Percentiles rank a stretch among this genome's conserved stretches.
Conservation (phyloP, 2,329 filamentous ascomycete species). For the Penicillium sp. region DNA sequence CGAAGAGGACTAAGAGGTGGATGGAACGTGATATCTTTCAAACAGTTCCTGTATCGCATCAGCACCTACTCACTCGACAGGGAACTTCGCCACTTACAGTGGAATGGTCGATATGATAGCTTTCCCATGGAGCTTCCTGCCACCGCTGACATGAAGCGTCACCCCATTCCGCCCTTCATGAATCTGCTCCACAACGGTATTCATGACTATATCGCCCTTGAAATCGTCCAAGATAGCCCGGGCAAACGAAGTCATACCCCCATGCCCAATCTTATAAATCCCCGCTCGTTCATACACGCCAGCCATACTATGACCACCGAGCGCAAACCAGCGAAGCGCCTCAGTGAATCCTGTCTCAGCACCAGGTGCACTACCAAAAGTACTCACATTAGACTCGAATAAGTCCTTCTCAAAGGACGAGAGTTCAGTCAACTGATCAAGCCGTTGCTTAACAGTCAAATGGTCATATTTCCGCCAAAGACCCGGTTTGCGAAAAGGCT, state of each 20-base stretch:
- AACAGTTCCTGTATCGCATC: neutral
- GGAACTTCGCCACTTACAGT: neutral
- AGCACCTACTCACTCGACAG: neutral
- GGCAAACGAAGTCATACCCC: conserved; percentile 24
- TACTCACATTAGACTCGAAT: conserved; percentile 21
- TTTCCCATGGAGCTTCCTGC: neutral
- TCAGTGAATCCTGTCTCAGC: conserved; percentile 27
- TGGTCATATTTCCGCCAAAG: conserved; percentile 31
- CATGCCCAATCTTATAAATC: conserved; percentile 27
- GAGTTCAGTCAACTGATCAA: conserved; percentile 26
- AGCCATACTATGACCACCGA: conserved; percentile 26
- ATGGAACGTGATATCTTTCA: conserved; percentile 23
- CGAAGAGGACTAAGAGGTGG: conserved; percentile 25
- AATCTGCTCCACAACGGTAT: neutral
- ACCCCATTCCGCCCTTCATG: neutral
- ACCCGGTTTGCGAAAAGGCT: conserved; percentile 27
- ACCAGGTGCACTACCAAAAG: conserved; percentile 12
- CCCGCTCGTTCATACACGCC: conserved; percentile 22
- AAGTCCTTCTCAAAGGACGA: conserved; percentile 20
- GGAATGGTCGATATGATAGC: neutral
- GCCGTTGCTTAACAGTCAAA: conserved; percentile 29
- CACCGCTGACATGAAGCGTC: too few relatives aligned
- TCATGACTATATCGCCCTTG: conserved; percentile 8
- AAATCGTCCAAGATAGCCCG: conserved; percentile 10
- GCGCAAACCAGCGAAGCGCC: conserved; percentile 30